A percentile compares a stretch with the other conserved stretches of the same genome.
These are phyloP conservation scores for Populus tremula DNA, from an alignment of 345 rosid genomes.

Conservation along the genomic window DNA sequence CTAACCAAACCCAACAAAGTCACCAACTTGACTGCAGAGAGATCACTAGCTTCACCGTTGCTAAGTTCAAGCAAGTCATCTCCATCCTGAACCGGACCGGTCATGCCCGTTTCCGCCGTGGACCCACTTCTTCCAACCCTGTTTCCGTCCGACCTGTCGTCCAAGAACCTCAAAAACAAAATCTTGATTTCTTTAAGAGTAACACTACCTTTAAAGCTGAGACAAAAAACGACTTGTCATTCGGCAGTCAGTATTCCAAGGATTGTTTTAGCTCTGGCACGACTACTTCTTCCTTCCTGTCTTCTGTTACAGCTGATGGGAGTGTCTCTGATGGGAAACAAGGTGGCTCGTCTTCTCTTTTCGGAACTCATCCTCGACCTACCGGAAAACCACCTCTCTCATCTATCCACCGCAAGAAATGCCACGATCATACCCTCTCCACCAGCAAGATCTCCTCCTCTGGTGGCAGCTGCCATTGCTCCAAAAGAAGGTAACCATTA, in stretches of 20 bases:
- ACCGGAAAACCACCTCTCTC: background rate
- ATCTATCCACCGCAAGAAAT: background rate
- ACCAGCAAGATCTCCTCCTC: background rate
- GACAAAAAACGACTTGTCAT: background rate
- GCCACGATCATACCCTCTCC: background rate
- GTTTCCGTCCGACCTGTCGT: background rate
- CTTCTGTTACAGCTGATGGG: background rate
- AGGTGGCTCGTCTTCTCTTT: background rate
- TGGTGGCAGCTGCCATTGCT: conserved; percentile 32
- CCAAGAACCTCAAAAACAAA: background rate
- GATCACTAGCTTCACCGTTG: background rate
- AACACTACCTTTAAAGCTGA: background rate
- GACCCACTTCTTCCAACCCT: background rate
- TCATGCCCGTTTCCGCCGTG: background rate
- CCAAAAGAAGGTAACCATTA: conserved; percentile 23
- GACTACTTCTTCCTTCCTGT: background rate
- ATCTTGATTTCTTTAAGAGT: background rate
- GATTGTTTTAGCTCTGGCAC: background rate
- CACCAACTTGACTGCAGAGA: background rate
- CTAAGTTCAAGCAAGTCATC: background rate
- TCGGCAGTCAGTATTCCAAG: background rate
- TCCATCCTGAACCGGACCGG: background rate
- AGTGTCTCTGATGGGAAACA: background rate
- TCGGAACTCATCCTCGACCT: background rate
- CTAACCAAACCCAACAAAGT: background rate